Percentiles rank a stretch among this genome's conserved stretches.
Conservation (phyloP, 345 rosid genomes). For the Kandelia obovata region DNA sequence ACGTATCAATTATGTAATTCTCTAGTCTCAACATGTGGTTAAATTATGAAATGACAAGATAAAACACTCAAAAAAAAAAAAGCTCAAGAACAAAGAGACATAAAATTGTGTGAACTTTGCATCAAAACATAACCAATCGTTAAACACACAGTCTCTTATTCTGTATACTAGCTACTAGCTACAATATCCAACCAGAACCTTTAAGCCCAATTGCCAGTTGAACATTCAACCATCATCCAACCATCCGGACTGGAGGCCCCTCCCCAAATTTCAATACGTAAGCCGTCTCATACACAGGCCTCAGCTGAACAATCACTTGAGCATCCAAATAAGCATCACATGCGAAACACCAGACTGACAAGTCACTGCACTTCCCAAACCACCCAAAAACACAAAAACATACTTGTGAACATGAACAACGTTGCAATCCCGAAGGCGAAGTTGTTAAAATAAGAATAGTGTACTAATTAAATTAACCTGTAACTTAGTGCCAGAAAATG, state of each 20-base stretch:
- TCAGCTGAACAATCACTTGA: constrained; percentile 54
- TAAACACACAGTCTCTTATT: no score
- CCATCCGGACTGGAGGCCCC: constrained; percentile 52
- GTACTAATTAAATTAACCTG: constrained; percentile 37
- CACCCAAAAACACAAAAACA: no score
- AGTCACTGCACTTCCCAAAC: constrained; percentile 47
- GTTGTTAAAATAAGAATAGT: neutral
- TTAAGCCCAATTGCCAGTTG: neutral
- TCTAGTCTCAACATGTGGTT: no score
- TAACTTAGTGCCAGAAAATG: constrained; percentile 75
- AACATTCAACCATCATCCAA: constrained; percentile 20
- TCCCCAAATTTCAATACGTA: constrained; percentile 81
- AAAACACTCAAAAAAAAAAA: no score
- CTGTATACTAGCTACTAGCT: no score
- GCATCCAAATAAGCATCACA: constrained; percentile 84
- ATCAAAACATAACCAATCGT: no score
- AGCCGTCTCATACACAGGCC: constrained; percentile 60
- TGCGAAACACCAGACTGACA: constrained; percentile 82
- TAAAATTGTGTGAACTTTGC: no score
- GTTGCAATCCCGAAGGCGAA: neutral
- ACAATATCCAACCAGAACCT: no score
- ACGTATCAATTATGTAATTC: no score
- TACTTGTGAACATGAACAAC: neutral
- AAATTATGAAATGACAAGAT: no score
- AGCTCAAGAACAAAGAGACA: no score